Evolutionary conservation across 352 stramenopile species (phyloP), one percentile per base, ranked within the genome.

Genomic region (Globisporangium iwayamae): DNA sequence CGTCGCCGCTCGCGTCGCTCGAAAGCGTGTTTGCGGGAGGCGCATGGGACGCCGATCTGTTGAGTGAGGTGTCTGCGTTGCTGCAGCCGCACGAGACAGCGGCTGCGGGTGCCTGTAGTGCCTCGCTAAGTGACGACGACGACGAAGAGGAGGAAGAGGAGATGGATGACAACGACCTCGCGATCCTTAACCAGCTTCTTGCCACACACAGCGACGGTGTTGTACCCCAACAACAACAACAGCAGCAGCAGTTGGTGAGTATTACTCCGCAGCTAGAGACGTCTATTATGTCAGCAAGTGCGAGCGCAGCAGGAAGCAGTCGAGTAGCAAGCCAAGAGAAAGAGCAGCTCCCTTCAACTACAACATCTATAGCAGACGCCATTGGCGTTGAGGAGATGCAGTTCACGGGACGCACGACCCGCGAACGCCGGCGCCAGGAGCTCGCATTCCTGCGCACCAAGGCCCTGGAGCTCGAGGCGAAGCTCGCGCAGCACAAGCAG

Each of bases 361-460:
- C 53, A 18, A 1, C 32, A 36, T 36, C 34, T 11, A 18, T 18
- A 34, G 0, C 2, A 34, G 5, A 6, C 43, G 18, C 18, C n/a
- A 16, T 28, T 25, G 51, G 25, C n/a, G 39, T 38, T 32, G 53
- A 60, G 3, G 52, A 48, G 41, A 30, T 66, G n/a, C 30, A 55
- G 45, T 56, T 66, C 61, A 52, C 34, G 14, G 52, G 55, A 38
- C 67, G 67, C 14, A 58, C 55, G 28, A 66, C 61, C 4, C 66
- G 70, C 32, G 62, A 73, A 51, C 63, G 71, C 4, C 56, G 70
- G 22, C 68, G 69, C 22, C 59, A 70, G 18, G 75, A 79, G 56
- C 59, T 83, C 5, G 56, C 60, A 11, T 67, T 73, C 46, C 54
- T 83, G 28, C 70, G 72, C 30, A 48, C 45, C 1, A 66, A 72